These are phyloP conservation scores for Xeromyces bisporus DNA, from an alignment of 495 filamentous ascomycete genomes.

Conservation along the genomic window DNA sequence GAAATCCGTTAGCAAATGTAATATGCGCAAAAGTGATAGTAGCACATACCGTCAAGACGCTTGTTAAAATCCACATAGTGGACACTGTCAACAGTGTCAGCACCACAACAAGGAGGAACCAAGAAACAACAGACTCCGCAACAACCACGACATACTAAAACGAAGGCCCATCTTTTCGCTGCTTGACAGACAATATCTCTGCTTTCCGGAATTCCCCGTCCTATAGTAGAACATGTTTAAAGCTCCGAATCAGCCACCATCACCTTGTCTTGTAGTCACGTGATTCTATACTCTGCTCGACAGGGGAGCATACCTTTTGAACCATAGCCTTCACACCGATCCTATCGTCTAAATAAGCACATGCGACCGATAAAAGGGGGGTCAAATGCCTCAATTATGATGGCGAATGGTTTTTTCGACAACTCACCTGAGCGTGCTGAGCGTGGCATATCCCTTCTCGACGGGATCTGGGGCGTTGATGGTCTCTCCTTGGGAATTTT, in stretches of 20 bases:
- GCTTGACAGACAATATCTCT: conserved; percentile 79
- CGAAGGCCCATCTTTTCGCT: conserved; percentile 63
- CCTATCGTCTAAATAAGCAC: conserved; percentile 31
- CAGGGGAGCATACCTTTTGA: conserved; percentile 37
- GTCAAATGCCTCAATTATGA: background rate
- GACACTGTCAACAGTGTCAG: conserved; percentile 35
- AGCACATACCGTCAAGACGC: conserved; percentile 67
- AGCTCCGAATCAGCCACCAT: background rate
- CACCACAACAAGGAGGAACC: background rate
- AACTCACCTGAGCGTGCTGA: conserved; percentile 56
- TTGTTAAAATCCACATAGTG: conserved; percentile 99
- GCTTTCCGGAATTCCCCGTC: conserved; percentile 78
- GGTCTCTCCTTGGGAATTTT: conserved; percentile 32
- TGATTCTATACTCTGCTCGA: conserved; percentile 14
- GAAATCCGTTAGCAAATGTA: conserved; percentile 9
- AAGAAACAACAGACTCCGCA: background rate
- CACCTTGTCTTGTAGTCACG: conserved; percentile 14
- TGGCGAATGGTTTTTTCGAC: background rate
- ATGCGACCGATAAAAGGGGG: conserved; percentile 28
- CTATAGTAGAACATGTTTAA: conserved; percentile 21
- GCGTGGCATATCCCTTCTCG: conserved; percentile 62
- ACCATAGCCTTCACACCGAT: conserved; percentile 59
- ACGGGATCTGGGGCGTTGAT: conserved; percentile 43
- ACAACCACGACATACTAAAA: conserved; percentile 45
- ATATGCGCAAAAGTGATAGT: no score